Conservation (phyloP, 2,329 filamentous ascomycete species). For the Penicillium sumatraense region DNA sequence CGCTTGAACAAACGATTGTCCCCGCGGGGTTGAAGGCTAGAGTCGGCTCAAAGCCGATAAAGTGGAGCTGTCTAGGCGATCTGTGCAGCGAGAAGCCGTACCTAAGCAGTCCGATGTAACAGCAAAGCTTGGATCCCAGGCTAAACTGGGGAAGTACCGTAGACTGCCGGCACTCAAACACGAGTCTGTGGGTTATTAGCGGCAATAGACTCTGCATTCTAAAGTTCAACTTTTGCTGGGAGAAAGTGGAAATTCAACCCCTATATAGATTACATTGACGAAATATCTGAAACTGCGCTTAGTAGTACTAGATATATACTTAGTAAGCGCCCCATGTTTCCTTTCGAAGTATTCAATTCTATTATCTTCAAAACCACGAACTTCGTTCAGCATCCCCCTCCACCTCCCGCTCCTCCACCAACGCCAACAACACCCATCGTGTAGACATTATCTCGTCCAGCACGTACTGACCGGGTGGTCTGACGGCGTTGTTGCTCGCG, state of each 20-base stretch:
- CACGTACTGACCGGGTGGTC: neutral
- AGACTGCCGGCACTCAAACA: neutral
- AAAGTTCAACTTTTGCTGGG: too few relatives aligned
- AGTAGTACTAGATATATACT: too few relatives aligned
- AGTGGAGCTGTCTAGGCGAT: neutral
- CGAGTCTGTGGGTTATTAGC: neutral
- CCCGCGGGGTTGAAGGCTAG: neutral
- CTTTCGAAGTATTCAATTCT: neutral
- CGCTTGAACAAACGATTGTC: too few relatives aligned
- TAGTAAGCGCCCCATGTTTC: too few relatives aligned
- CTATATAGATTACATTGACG: too few relatives aligned
- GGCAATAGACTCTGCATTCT: neutral
- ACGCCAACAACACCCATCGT: neutral
- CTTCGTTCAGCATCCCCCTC: neutral
- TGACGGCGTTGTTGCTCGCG: slow-evolving; percentile 2
- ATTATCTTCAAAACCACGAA: neutral
- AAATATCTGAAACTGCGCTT: too few relatives aligned
- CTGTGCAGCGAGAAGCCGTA: neutral
- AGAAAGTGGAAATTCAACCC: too few relatives aligned
- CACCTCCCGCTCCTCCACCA: neutral
- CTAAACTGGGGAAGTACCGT: neutral
- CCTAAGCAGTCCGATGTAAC: neutral
- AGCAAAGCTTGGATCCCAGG: neutral
- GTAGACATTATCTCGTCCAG: neutral
- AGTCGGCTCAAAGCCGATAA: neutral